Conservation (phyloP, 306 rosid species). For the Heteromeles arbutifolia region DNA sequence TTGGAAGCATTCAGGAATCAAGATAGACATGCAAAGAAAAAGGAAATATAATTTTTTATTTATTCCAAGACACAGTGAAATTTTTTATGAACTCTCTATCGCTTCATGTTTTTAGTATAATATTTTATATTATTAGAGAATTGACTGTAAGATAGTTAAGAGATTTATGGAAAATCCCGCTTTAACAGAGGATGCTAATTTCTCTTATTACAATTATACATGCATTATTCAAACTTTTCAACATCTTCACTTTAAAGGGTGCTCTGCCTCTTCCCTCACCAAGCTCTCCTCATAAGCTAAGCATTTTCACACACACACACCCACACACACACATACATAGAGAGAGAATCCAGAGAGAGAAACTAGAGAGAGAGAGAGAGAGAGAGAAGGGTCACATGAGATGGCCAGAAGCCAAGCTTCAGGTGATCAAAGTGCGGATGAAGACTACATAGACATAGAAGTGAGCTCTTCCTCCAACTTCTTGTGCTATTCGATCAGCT, state of each 20-base stretch:
- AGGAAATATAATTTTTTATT: neutral
- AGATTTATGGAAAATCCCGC: too few species aligned
- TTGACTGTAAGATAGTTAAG: fast-evolving
- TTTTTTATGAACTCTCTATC: fast-evolving
- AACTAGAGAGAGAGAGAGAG: slow-evolving; percentile 5
- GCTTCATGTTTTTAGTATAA: fast-evolving
- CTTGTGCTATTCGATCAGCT: slow-evolving; percentile 38
- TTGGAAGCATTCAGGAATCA: slow-evolving; percentile 33
- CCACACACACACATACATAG: slow-evolving; percentile 10
- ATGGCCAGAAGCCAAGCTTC: slow-evolving; percentile 49
- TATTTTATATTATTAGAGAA: too few species aligned
- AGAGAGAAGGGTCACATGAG: slow-evolving; percentile 29
- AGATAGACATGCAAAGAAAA: neutral
- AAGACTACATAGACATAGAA: slow-evolving; percentile 90
- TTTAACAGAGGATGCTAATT: too few species aligned
- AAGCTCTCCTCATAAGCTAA: slow-evolving; percentile 50
- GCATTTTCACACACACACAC: slow-evolving; percentile 32
- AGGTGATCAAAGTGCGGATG: slow-evolving; percentile 53
- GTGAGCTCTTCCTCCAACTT: slow-evolving; percentile 43
- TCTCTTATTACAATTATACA: neutral
- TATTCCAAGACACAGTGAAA: too few species aligned
- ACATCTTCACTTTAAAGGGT: slow-evolving; percentile 32
- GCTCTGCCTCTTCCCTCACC: slow-evolving; percentile 36
- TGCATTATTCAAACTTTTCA: slow-evolving; percentile 31
- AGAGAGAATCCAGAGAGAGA: neutral